Conservation (phyloP, 306 rosid species). For the Acacia melanoxylon region DNA sequence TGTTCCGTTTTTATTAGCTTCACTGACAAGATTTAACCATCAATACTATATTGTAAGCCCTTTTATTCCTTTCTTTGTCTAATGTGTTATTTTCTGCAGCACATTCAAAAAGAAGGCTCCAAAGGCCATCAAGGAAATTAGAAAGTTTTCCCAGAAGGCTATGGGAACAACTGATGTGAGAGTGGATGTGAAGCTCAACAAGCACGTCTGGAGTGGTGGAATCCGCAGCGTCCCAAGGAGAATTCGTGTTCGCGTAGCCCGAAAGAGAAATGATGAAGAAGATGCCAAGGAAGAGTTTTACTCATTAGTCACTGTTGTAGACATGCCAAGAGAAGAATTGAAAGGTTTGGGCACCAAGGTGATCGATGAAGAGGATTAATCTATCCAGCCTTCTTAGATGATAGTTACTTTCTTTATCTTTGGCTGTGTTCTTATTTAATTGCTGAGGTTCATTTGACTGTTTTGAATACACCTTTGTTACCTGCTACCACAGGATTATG, state of each 20-base stretch:
- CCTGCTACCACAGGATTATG: background rate
- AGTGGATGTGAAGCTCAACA: slow-evolving; percentile 56
- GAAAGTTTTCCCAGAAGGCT: slow-evolving; percentile 54
- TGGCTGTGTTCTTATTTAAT: slow-evolving; percentile 24
- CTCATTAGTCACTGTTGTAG: slow-evolving; percentile 45
- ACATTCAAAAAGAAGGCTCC: slow-evolving; percentile 60
- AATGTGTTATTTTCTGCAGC: slow-evolving; percentile 25
- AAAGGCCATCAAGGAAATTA: slow-evolving; percentile 48
- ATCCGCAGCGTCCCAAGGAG: slow-evolving; percentile 50
- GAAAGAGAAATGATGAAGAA: slow-evolving; percentile 51
- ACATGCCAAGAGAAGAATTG: slow-evolving; percentile 43
- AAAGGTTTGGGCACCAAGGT: slow-evolving; percentile 52
- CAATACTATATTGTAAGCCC: background rate
- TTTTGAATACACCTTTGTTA: background rate
- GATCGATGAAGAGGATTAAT: slow-evolving; percentile 50
- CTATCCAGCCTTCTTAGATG: slow-evolving; percentile 5
- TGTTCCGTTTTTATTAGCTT: background rate
- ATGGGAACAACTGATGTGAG: slow-evolving; percentile 57
- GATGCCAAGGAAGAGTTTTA: slow-evolving; percentile 56
- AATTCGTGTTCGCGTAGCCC: slow-evolving; percentile 36
- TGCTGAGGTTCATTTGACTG: slow-evolving; percentile 1
- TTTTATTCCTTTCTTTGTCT: background rate
- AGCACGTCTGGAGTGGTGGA: slow-evolving; percentile 52
- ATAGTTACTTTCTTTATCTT: slow-evolving; percentile 20
- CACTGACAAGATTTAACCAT: background rate